Conservation (phyloP, 1,284 basidiomycete genomes). For the Ceratobasidium sp. region DNA sequence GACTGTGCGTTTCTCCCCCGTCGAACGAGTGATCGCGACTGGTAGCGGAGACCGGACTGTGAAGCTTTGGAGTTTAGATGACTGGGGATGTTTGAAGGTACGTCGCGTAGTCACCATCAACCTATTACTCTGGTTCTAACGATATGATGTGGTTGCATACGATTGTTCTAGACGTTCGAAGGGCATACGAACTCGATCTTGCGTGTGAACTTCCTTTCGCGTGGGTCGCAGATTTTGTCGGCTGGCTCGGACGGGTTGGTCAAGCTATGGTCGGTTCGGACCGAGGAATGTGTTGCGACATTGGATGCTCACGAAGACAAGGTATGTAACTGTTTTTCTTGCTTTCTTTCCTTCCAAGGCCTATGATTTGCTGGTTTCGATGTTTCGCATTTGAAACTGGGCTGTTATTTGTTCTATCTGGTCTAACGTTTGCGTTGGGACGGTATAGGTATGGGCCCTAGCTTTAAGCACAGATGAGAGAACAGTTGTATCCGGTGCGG, state of each 20-base stretch:
- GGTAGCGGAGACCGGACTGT: conserved; percentile 96
- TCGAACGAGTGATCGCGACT: conserved; percentile 89
- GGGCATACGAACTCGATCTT: conserved; percentile 98
- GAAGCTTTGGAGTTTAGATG: conserved; percentile 93
- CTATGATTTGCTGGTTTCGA: no score
- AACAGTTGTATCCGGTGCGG: conserved; percentile 90
- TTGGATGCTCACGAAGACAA: conserved; percentile 98
- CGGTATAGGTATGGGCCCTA: conserved; percentile 92
- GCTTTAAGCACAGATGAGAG: conserved; percentile 82
- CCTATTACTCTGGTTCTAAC: background rate
- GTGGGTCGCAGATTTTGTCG: conserved; percentile 89
- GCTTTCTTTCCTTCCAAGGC: conserved; percentile 27
- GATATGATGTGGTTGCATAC: background rate
- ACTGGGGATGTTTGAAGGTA: conserved; percentile 88
- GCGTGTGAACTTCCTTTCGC: conserved; percentile 88
- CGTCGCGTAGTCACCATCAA: background rate
- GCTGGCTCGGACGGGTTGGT: conserved; percentile 94
- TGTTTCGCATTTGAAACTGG: conserved; percentile 64
- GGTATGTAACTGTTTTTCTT: conserved; percentile 61
- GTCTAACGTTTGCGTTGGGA: conserved; percentile 66
- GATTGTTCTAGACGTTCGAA: conserved; percentile 79
- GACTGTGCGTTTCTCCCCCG: conserved; percentile 89
- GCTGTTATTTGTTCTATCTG: conserved; percentile 8
- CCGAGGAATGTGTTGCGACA: conserved; percentile 89
- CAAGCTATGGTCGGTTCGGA: conserved; percentile 94